A percentile compares a stretch with the other conserved stretches of the same genome.
These are phyloP conservation scores for Clathrospora elynae DNA, from an alignment of 2,329 filamentous ascomycete species.

Conservation along the genomic window DNA sequence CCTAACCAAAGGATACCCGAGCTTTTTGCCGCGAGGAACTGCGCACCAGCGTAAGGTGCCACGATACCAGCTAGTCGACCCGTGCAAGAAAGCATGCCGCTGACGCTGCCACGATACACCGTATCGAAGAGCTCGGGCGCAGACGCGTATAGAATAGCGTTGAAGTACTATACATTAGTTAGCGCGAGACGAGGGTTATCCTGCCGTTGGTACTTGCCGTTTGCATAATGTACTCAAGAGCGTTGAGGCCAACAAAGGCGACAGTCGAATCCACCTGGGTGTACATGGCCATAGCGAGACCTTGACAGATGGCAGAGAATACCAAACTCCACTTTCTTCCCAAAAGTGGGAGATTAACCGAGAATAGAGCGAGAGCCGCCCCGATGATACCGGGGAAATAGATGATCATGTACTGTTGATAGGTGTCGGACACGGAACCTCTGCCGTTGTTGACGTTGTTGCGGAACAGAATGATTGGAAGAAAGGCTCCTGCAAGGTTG, in stretches of 20 bases:
- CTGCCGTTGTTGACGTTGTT: slow-evolving; percentile 36
- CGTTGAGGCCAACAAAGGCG: slow-evolving; percentile 37
- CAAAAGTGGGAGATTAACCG: slow-evolving; percentile 34
- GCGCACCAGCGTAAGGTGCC: slow-evolving; percentile 36
- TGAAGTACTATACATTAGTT: slow-evolving; percentile 28
- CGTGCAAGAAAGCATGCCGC: slow-evolving; percentile 38
- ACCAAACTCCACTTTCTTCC: slow-evolving; percentile 40
- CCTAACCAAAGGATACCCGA: slow-evolving; percentile 39
- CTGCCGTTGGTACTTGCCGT: slow-evolving; percentile 19
- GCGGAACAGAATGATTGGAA: slow-evolving; percentile 36
- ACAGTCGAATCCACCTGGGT: slow-evolving; percentile 35
- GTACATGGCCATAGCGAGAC: slow-evolving; percentile 40
- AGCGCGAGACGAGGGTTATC: not conserved
- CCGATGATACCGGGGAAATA: slow-evolving; percentile 38
- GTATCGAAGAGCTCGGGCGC: slow-evolving; percentile 40
- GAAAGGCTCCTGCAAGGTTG: slow-evolving; percentile 34
- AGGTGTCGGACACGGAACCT: slow-evolving; percentile 32
- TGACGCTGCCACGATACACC: slow-evolving; percentile 36
- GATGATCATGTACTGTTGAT: slow-evolving; percentile 39
- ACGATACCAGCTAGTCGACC: slow-evolving; percentile 38
- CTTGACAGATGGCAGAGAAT: slow-evolving; percentile 35
- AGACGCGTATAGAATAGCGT: slow-evolving; percentile 38
- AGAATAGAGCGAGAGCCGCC: slow-evolving; percentile 29
- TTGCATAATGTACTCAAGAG: slow-evolving; percentile 42
- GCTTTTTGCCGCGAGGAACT: slow-evolving; percentile 25